Conservation (phyloP, 495 filamentous ascomycete species). For the Neurospora africana region DNA sequence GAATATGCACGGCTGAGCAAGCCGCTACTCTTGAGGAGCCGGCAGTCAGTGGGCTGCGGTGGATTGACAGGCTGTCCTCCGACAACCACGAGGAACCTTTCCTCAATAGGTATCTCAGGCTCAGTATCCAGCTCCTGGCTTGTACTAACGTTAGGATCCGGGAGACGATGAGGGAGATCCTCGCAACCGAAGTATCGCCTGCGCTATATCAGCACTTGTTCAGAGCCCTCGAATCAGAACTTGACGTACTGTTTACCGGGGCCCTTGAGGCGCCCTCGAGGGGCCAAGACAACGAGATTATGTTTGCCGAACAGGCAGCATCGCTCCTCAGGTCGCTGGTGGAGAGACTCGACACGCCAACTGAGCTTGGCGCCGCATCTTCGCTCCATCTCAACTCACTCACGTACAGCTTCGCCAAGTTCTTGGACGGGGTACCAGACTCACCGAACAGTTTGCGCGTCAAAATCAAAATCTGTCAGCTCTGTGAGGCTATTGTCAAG, state of each 20-base stretch:
- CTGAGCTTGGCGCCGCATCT: slow-evolving; percentile 46
- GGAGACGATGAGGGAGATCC: slow-evolving; percentile 51
- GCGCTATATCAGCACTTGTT: slow-evolving; percentile 50
- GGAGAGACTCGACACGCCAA: slow-evolving; percentile 47
- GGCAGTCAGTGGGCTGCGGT: slow-evolving; percentile 43
- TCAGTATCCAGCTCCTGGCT: slow-evolving; percentile 51
- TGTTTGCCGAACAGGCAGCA: slow-evolving; percentile 56
- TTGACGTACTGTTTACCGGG: slow-evolving; percentile 46
- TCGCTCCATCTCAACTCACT: slow-evolving; percentile 49
- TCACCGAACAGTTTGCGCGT: slow-evolving; percentile 43
- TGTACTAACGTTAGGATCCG: slow-evolving; percentile 51
- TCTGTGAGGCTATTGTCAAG: slow-evolving; percentile 51
- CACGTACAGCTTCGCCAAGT: slow-evolving; percentile 50
- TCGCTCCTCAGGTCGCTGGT: slow-evolving; percentile 51
- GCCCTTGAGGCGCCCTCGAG: slow-evolving; percentile 37
- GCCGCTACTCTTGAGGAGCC: slow-evolving; percentile 43
- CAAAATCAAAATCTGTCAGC: slow-evolving; percentile 55
- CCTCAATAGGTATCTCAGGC: slow-evolving; percentile 47
- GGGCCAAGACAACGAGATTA: slow-evolving; percentile 46
- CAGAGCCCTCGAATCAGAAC: slow-evolving; percentile 48
- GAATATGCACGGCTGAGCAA: slow-evolving; percentile 52
- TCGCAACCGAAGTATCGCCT: slow-evolving; percentile 49
- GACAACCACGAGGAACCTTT: slow-evolving; percentile 48
- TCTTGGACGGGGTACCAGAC: slow-evolving; percentile 43
- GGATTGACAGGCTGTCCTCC: slow-evolving; percentile 51